A percentile compares a stretch with the other conserved stretches of the same genome.
phyloP scores from a whole-genome alignment of 257 asterid genomes.

The Cordia subcordata region DNA sequence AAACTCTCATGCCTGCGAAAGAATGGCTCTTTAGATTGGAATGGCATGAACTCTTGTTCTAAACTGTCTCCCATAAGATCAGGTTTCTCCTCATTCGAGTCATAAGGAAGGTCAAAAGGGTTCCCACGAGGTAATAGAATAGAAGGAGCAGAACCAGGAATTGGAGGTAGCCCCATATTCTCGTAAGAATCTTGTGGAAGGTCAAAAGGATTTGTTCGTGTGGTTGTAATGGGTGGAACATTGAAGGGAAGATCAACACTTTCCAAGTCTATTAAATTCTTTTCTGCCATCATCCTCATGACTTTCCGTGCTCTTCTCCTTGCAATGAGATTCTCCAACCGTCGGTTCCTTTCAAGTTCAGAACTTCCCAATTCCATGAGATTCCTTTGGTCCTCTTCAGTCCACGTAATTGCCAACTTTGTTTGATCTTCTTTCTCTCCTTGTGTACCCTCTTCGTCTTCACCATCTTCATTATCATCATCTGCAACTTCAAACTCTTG shows the following conservation, averaged over 20 bases:
- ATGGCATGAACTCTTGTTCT: constrained; percentile 49
- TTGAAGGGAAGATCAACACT: constrained; percentile 57
- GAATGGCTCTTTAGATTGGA: constrained; percentile 47
- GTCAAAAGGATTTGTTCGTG: constrained; percentile 71
- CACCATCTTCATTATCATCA: constrained; percentile 55
- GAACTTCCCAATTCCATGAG: constrained; percentile 86
- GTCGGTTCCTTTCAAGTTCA: constrained; percentile 76
- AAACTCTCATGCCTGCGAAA: constrained; percentile 76
- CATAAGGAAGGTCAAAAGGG: constrained; percentile 89
- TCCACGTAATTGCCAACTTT: constrained; percentile 69
- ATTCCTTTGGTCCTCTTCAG: constrained; percentile 92
- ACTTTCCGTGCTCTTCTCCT: constrained; percentile 74
- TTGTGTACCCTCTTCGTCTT: constrained; percentile 46
- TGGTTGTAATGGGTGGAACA: constrained; percentile 59
- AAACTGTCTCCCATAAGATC: constrained; percentile 65
- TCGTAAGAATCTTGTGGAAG: constrained; percentile 43
- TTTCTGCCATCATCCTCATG: constrained; percentile 44
- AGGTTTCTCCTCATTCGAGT: constrained; percentile 80
- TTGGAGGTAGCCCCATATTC: constrained; percentile 54
- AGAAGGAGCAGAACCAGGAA: constrained; percentile 97
- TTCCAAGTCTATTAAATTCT: constrained; percentile 76
- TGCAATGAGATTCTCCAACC: constrained; percentile 75
- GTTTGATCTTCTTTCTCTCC: constrained; percentile 44
- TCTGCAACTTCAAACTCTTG: constrained; percentile 47
- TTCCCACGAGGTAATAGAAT: constrained; percentile 59